phyloP scores from a whole-genome alignment of 176 grass and related monocot genomes.

The Cymbopogon citratus region DNA sequence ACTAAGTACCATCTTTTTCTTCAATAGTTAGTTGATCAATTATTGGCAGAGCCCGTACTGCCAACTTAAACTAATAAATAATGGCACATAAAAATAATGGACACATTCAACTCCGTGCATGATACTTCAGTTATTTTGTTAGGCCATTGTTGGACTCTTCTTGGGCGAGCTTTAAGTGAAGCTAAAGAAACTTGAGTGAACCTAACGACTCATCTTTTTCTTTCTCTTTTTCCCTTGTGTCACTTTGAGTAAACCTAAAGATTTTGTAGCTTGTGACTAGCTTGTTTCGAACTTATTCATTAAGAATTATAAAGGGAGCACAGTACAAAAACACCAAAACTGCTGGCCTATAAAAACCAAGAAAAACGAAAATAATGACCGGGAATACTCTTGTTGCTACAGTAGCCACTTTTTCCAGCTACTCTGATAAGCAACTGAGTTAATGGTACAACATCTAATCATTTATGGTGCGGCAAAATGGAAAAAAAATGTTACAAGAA shows the following conservation, averaged over 20 bases:
- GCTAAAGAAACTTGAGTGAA: not conserved
- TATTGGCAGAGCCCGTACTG: not conserved
- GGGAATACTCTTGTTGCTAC: not conserved
- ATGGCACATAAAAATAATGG: not conserved
- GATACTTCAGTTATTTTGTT: not conserved
- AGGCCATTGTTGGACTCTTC: not conserved
- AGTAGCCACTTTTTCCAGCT: not conserved
- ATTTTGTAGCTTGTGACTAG: not conserved
- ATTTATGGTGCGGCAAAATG: not conserved
- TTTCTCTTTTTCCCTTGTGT: not conserved
- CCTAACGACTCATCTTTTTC: not conserved
- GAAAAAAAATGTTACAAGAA: not conserved
- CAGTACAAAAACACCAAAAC: not conserved
- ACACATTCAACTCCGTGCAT: not conserved
- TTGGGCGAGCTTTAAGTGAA: not conserved
- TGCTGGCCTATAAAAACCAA: not conserved
- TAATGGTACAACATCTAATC: not conserved
- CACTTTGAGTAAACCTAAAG: constrained; percentile 16
- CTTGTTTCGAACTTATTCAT: not conserved
- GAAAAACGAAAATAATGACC: not conserved
- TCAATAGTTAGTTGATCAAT: not conserved
- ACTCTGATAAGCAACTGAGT: not conserved
- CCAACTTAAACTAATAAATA: not conserved
- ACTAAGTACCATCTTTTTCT: not conserved
- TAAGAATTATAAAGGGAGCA: not conserved